Base-by-base conservation (phyloP, 2,329 filamentous ascomycete species). In the Pestalotiopsis sp. region DNA sequence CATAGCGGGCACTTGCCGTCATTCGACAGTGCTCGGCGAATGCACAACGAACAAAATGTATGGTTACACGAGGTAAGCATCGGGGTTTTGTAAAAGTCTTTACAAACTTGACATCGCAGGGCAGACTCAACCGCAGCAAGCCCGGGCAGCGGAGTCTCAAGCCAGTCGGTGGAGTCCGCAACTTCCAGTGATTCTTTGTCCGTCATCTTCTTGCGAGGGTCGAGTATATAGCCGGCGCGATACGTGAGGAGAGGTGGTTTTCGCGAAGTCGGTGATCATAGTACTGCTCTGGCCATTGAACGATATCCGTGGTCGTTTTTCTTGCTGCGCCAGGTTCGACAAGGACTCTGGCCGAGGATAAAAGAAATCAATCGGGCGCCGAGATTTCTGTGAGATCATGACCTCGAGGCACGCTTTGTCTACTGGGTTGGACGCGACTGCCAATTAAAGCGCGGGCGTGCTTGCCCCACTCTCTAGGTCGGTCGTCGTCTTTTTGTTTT, bases 1-100 rank as follows among this genome's bases (percentile, higher is more conserved):
- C 96, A 99, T 1, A 93, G 85, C 0, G 96, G 96, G 75, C 96
- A 99, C 80, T 92, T 94, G 9, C 94, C 93, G 72, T 98, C 94
- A 39, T 88, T 87, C 2, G 91, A 91, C 0, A 99, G 86, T 70
- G 93, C 94, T 71, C 95, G 88, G 38, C 96, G 92, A 78, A 99
- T 98, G 79, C 96, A 99, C 66, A 97, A 83, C 6, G 95, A 98
- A 85, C 96, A 99, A 77, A 99, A 99, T 0, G 96, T 98, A 79
- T 99, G 96, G 66, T 90, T 92, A 82, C 96, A 99, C 1, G 93
- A 93, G 0, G 96, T 99, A 71, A 98, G 91, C 88, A 99, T 96
- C 0, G 96, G 96, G 64, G 94, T 97, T 70, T 90, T 90, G 83
- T 93, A 98, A 81, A 98, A 97, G 80, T 99, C 97, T 79, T 98